Conservation (phyloP, 768 basidiomycete genomes). For the Boletus tylopilopsis region DNA sequence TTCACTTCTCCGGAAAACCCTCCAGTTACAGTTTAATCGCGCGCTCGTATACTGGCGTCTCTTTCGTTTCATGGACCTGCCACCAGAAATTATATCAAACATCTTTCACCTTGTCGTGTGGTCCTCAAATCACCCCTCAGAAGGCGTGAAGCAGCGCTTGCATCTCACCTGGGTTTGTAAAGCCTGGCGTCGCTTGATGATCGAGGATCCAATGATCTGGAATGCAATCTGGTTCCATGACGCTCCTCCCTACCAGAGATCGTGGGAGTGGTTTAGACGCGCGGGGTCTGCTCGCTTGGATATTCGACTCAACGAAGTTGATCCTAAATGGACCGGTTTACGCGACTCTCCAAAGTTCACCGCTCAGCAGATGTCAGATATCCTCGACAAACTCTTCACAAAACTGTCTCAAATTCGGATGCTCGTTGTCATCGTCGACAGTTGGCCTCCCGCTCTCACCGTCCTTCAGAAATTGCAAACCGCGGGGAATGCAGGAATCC, state of each 20-base stretch:
- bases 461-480: conserved; percentile 47
- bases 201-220: conserved; percentile 53
- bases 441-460: conserved; percentile 50
- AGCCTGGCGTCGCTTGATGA: conserved; percentile 48
- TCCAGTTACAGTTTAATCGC: conserved; percentile 18
- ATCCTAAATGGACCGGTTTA: conserved; percentile 23
- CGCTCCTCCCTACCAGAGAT: conserved; percentile 44
- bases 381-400: conserved; percentile 50
- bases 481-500: conserved; percentile 30
- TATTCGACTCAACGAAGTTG: conserved; percentile 53
- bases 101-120: conserved; percentile 62
- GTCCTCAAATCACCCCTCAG: conserved; percentile 38
- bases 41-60: conserved; percentile 34
- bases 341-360: conserved; percentile 35
- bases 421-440: conserved; percentile 53
- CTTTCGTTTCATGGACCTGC: conserved; percentile 61
- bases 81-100: conserved; percentile 59
- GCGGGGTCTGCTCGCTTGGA: conserved; percentile 54
- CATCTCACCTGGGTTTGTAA: conserved; percentile 57
- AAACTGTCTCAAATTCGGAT: conserved; percentile 58
- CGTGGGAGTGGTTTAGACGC: conserved; percentile 55
- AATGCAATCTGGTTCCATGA: conserved; percentile 65
- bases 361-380: conserved; percentile 37
- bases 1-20: conserved; percentile 11
- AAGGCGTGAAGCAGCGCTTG: conserved; percentile 40